Evolutionary conservation across 2,329 filamentous ascomycete genomes (phyloP), one percentile per base, ranked within the genome.

Genomic region (Calonectria naviculata): DNA sequence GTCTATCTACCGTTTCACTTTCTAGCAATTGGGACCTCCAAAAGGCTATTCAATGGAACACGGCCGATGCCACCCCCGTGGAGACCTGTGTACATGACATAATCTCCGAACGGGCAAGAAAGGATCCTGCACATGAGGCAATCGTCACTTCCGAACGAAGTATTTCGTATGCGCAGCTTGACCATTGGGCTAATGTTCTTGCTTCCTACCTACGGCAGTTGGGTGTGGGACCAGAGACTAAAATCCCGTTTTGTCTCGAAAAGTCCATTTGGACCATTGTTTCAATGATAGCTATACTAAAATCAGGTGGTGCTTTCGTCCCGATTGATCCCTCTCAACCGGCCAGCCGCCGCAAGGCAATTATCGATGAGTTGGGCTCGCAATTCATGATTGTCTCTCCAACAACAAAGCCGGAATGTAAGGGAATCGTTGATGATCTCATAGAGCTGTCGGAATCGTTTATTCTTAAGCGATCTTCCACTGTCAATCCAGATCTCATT

Each of bases 321-420:
- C 81, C 82, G 0, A 69, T 85, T 3, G 83, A 85, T 62, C 80
- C 83, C 15, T 80, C 81, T 52, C 73, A 83, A 62, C 83, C 84
- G 1, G 81, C 80, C 2, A 47, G 41, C 1, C 71, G 73, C 2
- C 42, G 65, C 3, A 4, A 54, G 10, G 29, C 58, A 1, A 68
- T 68, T 4, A 4, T 63, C 2, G 36, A 54, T 5, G 19, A 61
- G 13, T 12, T 46, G 2, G 36, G 38, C 5, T 31, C 46, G 5
- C 26, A 28, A 1, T 29, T 68, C 21, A 44, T 68, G 28, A 2
- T 68, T 3, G 58, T 52, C 9, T 68, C 65, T 6, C 36, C 63
- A 4, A 17, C 15, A 7, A 58, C 49, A 4, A 58, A 15, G 3
- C 0, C 6, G 1, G 24, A 15, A 3, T 66, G 38, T 5, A 38